Percentiles rank a stretch among this genome's conserved stretches.
These are phyloP conservation scores for Tilletiaria anomala DNA, from an alignment of 1,284 basidiomycete species.

Conservation along the genomic window DNA sequence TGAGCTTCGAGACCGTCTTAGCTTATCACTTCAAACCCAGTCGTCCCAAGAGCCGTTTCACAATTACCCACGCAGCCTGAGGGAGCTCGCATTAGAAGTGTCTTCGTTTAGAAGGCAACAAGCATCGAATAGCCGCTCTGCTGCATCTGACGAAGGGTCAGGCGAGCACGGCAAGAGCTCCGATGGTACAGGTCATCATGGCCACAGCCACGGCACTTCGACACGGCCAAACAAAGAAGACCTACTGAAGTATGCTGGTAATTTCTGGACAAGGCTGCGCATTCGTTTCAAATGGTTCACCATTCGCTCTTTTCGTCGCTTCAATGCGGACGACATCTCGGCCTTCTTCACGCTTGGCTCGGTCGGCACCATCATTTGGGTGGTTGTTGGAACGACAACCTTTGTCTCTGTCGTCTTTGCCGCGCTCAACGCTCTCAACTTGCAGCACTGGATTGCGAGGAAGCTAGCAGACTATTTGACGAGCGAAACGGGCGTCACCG, in stretches of 20 bases:
- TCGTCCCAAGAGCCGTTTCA: too few relatives aligned
- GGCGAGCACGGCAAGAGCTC: too few relatives aligned
- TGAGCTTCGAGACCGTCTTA: too few relatives aligned
- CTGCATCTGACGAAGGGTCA: too few relatives aligned
- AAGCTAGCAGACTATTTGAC: conserved; percentile 87
- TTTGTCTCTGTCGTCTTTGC: conserved; percentile 89
- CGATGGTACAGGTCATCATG: too few relatives aligned
- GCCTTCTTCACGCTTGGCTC: conserved; percentile 74
- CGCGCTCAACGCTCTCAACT: conserved; percentile 69
- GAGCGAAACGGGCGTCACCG: conserved; percentile 75
- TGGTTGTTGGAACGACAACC: conserved; percentile 90
- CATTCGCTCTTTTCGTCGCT: conserved; percentile 83
- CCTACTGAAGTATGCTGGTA: conserved; percentile 66
- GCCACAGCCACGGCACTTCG: conserved; percentile 1
- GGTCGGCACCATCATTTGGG: conserved; percentile 80
- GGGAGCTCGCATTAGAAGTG: too few relatives aligned
- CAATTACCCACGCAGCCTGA: too few relatives aligned
- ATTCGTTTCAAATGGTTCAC: conserved; percentile 98
- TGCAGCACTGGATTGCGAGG: conserved; percentile 78
- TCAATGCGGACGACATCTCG: conserved; percentile 91
- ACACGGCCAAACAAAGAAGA: conserved; percentile 44
- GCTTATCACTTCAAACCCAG: too few relatives aligned
- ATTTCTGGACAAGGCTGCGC: conserved; percentile 74
- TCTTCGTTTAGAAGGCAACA: too few relatives aligned
- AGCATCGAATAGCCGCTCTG: too few relatives aligned